Evolutionary conservation across 257 asterid species (phyloP).

Genomic region (Fraxinus quadrangulata): DNA sequence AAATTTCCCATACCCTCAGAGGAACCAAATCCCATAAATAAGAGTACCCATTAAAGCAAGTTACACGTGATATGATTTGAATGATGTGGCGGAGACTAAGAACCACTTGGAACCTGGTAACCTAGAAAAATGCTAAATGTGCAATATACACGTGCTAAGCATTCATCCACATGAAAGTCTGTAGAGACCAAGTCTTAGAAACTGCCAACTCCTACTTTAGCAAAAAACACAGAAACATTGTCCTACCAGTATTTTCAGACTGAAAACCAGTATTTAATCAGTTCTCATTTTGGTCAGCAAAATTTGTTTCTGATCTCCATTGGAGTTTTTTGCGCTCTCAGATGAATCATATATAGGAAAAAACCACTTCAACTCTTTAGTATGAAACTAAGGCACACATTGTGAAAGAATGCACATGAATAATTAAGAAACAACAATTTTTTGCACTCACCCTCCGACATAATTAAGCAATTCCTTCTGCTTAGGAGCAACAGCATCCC

Average conservation of each 20-base stretch:
- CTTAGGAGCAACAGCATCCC: conserved; percentile 82
- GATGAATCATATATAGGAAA: background rate
- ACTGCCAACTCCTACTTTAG: background rate
- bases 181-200: background rate
- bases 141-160: background rate
- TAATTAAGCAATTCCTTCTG: conserved; percentile 93
- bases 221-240: background rate
- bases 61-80: background rate
- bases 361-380: background rate
- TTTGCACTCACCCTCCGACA: conserved; percentile 85
- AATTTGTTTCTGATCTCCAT: background rate
- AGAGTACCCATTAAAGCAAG: background rate
- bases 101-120: background rate
- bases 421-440: conserved; percentile 12
- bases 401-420: background rate
- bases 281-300: background rate
- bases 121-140: background rate
- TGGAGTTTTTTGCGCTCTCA: background rate
- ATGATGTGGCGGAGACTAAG: background rate
- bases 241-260: background rate
- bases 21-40: conserved; percentile 3
- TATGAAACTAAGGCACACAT: background rate
- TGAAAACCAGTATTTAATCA: background rate
- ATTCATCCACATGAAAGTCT: background rate
- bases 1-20: background rate